Evolutionary conservation across 1,284 basidiomycete species (phyloP), one percentile per base, ranked within the genome.

Genomic region (Phellopilus nigrolimitatus): DNA sequence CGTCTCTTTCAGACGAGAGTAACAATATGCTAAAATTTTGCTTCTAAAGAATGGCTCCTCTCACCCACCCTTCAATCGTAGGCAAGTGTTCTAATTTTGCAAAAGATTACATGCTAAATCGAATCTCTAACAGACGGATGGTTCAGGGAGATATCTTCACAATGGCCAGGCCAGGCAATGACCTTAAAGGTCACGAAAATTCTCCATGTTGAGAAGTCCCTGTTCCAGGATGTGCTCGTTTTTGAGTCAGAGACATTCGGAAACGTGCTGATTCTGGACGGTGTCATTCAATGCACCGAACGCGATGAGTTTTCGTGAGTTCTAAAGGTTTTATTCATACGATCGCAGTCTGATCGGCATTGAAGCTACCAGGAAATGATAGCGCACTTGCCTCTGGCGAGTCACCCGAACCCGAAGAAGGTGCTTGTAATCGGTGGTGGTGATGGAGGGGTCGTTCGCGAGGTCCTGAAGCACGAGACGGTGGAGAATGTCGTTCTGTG

Each of bases 351-450:
- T 51, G 36, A 22, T 37, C 45, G 19, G 3, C 19, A 37, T 34
- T 6, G 19, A 60, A 94, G 91, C n/a, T 98, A 98, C 72, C 97
- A 99, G 69, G 95, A 99, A 74, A 98, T 99, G 95, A 99, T 99
- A 63, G 82, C 95, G 15, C 95, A 98, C 72, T 74, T 99, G 45
- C 95, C 95, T 33, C 79, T 99, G 59, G 87, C 91, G 21, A 94
- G 88, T 57, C 95, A 99, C 70, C 95, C 97, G 25, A 91, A 97
- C 76, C 97, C 95, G 1, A 88, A 92, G 72, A 86, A 89, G 62
- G 95, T 98, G 19, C 84, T 99, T 33, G 94, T 99, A 52, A 95
- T 99, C 56, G 95, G 95, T 54, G 95, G 95, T 54, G 95, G 95
- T 41, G 93, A 95, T 66, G 93, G 93, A 49, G 94, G 94, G 63